A percentile compares a stretch with the other conserved stretches of the same genome.
These are phyloP conservation scores for Lunasporangiospora selenospora DNA, from an alignment of 192 early-diverging fungal species.

Conservation along the genomic window DNA sequence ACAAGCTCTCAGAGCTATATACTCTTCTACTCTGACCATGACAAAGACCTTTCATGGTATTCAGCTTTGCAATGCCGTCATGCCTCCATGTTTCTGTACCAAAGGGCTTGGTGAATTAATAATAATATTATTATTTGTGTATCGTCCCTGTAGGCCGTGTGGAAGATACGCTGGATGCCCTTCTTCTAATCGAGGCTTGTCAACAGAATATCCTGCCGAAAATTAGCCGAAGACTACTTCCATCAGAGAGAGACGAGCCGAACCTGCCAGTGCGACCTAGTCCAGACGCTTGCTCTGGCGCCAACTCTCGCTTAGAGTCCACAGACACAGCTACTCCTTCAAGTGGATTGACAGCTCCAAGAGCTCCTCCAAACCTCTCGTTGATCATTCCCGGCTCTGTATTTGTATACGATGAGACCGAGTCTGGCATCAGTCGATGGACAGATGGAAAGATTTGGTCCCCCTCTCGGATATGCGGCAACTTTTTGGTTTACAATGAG, in stretches of 20 bases:
- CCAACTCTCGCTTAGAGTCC: background rate
- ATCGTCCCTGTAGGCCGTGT: conserved; percentile 7
- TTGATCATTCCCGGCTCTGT: conserved; percentile 25
- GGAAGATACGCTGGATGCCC: conserved; percentile 33
- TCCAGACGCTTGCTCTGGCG: background rate
- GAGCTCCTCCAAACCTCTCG: conserved; percentile 1
- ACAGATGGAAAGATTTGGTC: conserved; percentile 52
- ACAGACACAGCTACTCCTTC: background rate
- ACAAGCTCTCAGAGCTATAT: no score
- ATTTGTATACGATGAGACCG: conserved; percentile 51
- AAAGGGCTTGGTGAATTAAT: no score
- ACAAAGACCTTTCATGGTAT: conserved; percentile 26
- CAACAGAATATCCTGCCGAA: conserved; percentile 38
- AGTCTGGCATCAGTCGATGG: conserved; percentile 49
- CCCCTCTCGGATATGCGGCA: conserved; percentile 42
- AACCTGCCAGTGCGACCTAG: background rate
- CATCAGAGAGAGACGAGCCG: conserved; percentile 22
- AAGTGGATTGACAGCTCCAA: background rate
- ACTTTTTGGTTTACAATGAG: conserved; percentile 50
- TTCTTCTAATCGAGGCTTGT: conserved; percentile 44
- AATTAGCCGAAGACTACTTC: conserved; percentile 24
- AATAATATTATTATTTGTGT: background rate
- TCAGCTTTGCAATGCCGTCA: no score
- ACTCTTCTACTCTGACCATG: background rate
- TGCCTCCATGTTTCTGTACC: background rate